Evolutionary conservation across 768 basidiomycete species (phyloP).

Genomic region (Epithele typhae): DNA sequence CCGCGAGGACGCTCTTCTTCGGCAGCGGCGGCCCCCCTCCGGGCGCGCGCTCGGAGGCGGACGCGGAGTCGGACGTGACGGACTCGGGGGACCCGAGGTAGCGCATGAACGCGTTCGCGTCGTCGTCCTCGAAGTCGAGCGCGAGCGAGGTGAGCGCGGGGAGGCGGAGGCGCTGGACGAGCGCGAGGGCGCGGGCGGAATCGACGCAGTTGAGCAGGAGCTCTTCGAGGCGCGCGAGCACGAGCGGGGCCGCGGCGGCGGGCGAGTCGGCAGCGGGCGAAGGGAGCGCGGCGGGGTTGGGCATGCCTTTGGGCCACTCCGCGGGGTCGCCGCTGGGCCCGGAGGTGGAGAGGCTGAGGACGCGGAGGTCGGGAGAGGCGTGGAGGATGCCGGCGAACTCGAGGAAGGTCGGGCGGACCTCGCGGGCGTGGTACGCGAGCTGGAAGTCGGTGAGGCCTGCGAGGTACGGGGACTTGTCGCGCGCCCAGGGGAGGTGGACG

Average conservation of each 20-base stretch:
- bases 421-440: constrained; percentile 56
- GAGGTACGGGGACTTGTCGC: constrained; percentile 34
- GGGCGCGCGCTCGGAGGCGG: background rate
- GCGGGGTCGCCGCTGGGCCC: constrained; percentile 45
- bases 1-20: constrained; percentile 38
- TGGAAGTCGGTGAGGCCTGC: constrained; percentile 46
- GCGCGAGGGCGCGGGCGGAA: constrained; percentile 26
- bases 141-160: constrained; percentile 35
- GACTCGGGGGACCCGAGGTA: constrained; percentile 39
- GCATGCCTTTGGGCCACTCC: constrained; percentile 28
- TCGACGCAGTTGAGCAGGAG: constrained; percentile 31
- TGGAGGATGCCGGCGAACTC: constrained; percentile 50
- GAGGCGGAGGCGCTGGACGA: constrained; percentile 30
- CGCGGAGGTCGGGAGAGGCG: constrained; percentile 48
- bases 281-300: constrained; percentile 8
- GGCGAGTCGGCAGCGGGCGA: background rate
- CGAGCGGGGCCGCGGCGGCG: constrained; percentile 8
- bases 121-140: constrained; percentile 53
- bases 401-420: constrained; percentile 57
- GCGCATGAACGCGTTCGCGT: constrained; percentile 46
- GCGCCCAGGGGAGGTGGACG: constrained; percentile 65
- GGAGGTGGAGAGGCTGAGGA: constrained; percentile 50
- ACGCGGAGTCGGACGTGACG: constrained; percentile 10
- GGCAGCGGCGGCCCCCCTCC: constrained; percentile 7
- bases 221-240: constrained; percentile 22